phyloP scores from a whole-genome alignment of 1,284 basidiomycete genomes.

The Wolfiporia cocos region DNA sequence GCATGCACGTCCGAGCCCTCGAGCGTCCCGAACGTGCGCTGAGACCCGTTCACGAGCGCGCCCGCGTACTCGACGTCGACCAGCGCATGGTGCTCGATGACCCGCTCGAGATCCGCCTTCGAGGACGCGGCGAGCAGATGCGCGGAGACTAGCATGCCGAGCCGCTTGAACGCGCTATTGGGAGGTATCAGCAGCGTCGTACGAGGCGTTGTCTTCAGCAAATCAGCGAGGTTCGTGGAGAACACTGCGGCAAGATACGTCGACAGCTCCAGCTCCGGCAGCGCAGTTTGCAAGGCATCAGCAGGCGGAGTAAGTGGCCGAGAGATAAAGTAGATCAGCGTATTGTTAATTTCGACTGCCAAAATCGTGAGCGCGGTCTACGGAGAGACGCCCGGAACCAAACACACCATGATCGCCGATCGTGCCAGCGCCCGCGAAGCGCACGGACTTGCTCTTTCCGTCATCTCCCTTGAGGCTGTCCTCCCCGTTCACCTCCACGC shows the following conservation, averaged over 20 bases:
- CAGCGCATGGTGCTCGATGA: slow-evolving; percentile 85
- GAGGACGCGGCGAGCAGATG: slow-evolving; percentile 78
- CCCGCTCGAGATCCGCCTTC: slow-evolving; percentile 73
- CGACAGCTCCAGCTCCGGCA: slow-evolving; percentile 81
- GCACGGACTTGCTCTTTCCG: slow-evolving; percentile 40
- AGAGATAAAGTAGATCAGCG: slow-evolving; percentile 88
- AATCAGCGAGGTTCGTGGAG: slow-evolving; percentile 74
- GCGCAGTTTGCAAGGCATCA: slow-evolving; percentile 77
- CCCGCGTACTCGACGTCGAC: slow-evolving; percentile 72
- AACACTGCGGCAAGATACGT: slow-evolving; percentile 88
- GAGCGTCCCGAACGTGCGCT: slow-evolving; percentile 64
- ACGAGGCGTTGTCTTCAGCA: slow-evolving; percentile 60
- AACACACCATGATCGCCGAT: slow-evolving; percentile 71
- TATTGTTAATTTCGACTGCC: slow-evolving; percentile 68
- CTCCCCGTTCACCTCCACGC: slow-evolving; percentile 56
- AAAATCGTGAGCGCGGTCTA: slow-evolving; percentile 1
- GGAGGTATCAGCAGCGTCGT: slow-evolving; percentile 86
- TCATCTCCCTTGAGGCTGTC: slow-evolving; percentile 33
- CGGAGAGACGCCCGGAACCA: slow-evolving; percentile 1
- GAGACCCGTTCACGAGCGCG: slow-evolving; percentile 54
- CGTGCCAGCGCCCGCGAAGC: slow-evolving; percentile 82
- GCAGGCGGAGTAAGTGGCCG: slow-evolving; percentile 78
- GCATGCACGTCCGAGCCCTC: slow-evolving; percentile 71
- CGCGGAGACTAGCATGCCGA: slow-evolving; percentile 81
- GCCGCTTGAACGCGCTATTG: slow-evolving; percentile 81